Percentiles rank a stretch among this genome's conserved stretches.
phyloP scores from a whole-genome alignment of 495 filamentous ascomycete species.

The Durotheca rogersii region DNA sequence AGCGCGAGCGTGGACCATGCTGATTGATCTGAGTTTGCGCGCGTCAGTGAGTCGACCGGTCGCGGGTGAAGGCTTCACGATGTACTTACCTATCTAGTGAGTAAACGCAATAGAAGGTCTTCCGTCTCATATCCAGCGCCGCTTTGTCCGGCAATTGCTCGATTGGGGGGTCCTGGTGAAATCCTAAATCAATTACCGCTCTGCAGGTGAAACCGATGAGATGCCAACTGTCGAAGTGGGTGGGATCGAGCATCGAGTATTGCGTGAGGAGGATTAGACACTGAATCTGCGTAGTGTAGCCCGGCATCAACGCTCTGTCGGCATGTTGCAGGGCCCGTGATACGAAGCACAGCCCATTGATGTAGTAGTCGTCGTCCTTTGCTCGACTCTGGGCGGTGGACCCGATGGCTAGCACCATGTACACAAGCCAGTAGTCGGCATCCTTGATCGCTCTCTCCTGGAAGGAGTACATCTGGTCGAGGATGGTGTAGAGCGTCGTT shows the following conservation, averaged over 20 bases:
- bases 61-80: background rate
- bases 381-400: constrained; percentile 69
- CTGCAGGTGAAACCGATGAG: constrained; percentile 83
- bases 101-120: constrained; percentile 84
- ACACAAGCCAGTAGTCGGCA: constrained; percentile 79
- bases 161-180: constrained; percentile 83
- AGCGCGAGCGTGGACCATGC: constrained; percentile 72
- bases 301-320: constrained; percentile 78
- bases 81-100: constrained; percentile 72
- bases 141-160: constrained; percentile 60
- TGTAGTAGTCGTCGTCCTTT: constrained; percentile 62
- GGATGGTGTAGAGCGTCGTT: constrained; percentile 67
- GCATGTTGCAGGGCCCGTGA: constrained; percentile 70
- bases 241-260: constrained; percentile 84
- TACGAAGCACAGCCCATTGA: constrained; percentile 65
- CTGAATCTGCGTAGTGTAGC: constrained; percentile 78
- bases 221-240: constrained; percentile 88
- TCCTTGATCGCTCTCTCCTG: constrained; percentile 62
- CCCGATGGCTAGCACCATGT: constrained; percentile 83
- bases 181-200: constrained; percentile 80
- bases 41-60: constrained; percentile 1
- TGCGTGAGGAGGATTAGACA: constrained; percentile 79
- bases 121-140: constrained; percentile 70
- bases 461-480: constrained; percentile 74
- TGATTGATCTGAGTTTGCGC: constrained; percentile 63